Base-by-base conservation (phyloP, 2,329 filamentous ascomycete species). In the Ramichloridium luteum region DNA sequence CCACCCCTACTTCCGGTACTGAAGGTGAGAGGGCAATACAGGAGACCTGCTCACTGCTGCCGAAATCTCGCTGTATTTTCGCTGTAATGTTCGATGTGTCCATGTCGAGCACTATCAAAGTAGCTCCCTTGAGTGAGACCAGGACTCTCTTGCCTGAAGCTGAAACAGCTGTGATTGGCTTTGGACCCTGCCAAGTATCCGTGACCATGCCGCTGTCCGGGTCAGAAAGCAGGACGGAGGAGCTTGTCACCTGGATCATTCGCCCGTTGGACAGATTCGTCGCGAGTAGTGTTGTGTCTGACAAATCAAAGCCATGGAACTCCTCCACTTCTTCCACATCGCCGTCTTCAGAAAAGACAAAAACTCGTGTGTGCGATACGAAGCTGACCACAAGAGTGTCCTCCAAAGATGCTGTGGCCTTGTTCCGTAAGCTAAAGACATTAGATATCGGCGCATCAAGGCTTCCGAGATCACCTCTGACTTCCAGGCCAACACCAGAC, bases 401-500 rank as follows among this genome's bases (percentile, higher is more conserved):
- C 14, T 61, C 61, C 38, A 64, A 66, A 62, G 43, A 61, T 64
- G 10, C 93, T 54, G 3, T 77, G 67, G 62, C 85, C 93, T 2
- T 93, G 74, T 33, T 74, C 74, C 25, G 83, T 75, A 50, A 77
- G 71, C 49, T 45, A 39, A 56, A 57, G 9, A 55, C 40, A 9
- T 41, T 46, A 3, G 50, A 46, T 10, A 56, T 49, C 12, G 51
- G 50, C 16, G 46, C 50, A 17, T 75, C 67, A 59, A 96, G 62
- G 4, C 88, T 68, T 13, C 85, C 88, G 11, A 86, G 61, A 34
- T 94, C 84, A 11, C 36, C 43, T 27, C 39, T 34, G 29, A 40
- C 45, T 52, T 94, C 84, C 31, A 96, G 69, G 1, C 86, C 86
- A 30, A 98, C 86, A 30, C 90, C 92, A 53, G 88, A 96, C 33